Base-by-base conservation (phyloP, 2,329 filamentous ascomycete species). In the Magnaporthales sp. region DNA sequence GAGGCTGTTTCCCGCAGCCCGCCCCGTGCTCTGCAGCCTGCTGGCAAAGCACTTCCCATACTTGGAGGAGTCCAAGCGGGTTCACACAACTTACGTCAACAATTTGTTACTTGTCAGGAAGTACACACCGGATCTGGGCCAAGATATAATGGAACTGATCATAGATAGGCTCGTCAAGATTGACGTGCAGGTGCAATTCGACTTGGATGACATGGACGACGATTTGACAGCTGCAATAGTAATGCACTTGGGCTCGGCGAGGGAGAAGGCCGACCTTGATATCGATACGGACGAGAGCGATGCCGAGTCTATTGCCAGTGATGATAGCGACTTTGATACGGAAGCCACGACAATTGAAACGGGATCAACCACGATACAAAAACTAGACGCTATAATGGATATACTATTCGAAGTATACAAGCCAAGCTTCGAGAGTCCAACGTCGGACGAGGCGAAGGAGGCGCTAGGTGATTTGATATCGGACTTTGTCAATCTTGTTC, bases 161-260 rank as follows among this genome's bases (percentile, higher is more conserved):
- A 90, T 93, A 58, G 91, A 94, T 71, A 89, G 91, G 69, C 83
- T 98, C 8, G 92, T 98, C 73, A 95, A 95, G 77, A 91, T 98
- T 67, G 95, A 99, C 75, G 92, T 96, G 1, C 91, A 97, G 75
- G 95, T 98, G 77, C 94, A 97, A 77, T 86, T 93, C 64, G 93
- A 98, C 73, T 81, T 98, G 73, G 93, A 98, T 69, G 93, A 98
- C 72, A 80, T 97, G 68, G 94, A 97, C 69, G 94, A 98, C 69
- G 91, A 96, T 66, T 83, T 92, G 10, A 91, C 92, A 66, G 88
- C 93, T 27, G 87, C 88, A 66, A 86, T 94, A 22, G 83, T 91
- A 64, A 82, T 83, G 74, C 85, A 82, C 64, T 76, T 84, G 22
- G 75, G 77, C 58, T 51, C 46, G 29, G 30, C 13, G 74, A 75